Percentiles rank a stretch among this genome's conserved stretches.
Evolutionary conservation across 345 rosid genomes (phyloP).

Genomic region (Bruguiera sexangula): DNA sequence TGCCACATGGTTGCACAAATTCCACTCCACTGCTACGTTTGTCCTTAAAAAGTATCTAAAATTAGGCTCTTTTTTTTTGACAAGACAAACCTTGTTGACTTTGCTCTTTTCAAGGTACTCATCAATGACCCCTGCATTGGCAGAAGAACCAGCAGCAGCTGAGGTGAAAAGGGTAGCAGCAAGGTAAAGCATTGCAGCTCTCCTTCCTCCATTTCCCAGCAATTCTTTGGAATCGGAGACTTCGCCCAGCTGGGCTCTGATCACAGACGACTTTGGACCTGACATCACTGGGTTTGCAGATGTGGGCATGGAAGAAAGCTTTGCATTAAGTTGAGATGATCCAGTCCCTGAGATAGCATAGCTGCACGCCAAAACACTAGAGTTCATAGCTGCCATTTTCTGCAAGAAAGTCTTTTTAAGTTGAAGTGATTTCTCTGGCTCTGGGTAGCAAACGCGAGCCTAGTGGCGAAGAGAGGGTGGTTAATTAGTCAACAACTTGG

Average conservation of each 20-base stretch:
- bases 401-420: not conserved
- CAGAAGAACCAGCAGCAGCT: slow-evolving; percentile 57
- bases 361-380: slow-evolving; percentile 80
- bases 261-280: slow-evolving; percentile 50
- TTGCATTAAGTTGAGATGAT: slow-evolving; percentile 61
- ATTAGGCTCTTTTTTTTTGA: too few relatives aligned
- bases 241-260: slow-evolving; percentile 52
- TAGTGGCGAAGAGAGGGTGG: not conserved
- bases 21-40: too few relatives aligned
- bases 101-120: slow-evolving; percentile 98
- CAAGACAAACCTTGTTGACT: slow-evolving; percentile 66
- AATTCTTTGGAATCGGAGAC: slow-evolving; percentile 30
- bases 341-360: slow-evolving; percentile 60
- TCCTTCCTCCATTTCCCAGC: slow-evolving; percentile 51
- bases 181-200: slow-evolving; percentile 62
- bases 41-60: too few relatives aligned
- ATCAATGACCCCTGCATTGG: slow-evolving; percentile 79
- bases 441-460: not conserved
- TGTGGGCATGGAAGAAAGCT: slow-evolving; percentile 41
- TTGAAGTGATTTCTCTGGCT: not conserved
- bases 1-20: too few relatives aligned
- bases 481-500: not conserved
- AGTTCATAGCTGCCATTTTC: slow-evolving; percentile 76
- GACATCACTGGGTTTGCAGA: slow-evolving; percentile 35
- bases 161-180: slow-evolving; percentile 74